Conservation (phyloP, 2,329 filamentous ascomycete species). For the Colletotrichum higginsianum region DNA sequence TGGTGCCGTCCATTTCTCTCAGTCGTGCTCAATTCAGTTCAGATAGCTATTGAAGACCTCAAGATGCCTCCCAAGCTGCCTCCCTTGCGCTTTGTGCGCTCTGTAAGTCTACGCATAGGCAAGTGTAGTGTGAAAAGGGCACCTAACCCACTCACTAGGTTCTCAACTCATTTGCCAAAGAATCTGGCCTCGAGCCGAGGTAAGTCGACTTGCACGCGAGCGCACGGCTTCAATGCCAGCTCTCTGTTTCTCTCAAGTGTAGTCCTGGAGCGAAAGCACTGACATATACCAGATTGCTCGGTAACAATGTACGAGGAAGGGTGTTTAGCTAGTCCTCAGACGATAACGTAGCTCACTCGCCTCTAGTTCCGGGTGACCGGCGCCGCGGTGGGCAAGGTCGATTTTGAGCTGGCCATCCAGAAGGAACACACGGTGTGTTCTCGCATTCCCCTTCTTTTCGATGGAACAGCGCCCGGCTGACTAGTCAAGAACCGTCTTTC, state of each 20-base stretch:
- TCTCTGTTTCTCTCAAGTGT: not conserved
- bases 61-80: slow-evolving; percentile 41
- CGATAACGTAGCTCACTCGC: not conserved
- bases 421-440: slow-evolving; percentile 79
- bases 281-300: slow-evolving; percentile 54
- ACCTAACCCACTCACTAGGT: slow-evolving; percentile 67
- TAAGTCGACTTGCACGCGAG: slow-evolving; percentile 56
- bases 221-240: not conserved
- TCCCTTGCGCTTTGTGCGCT: slow-evolving; percentile 60
- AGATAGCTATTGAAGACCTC: not conserved
- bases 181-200: slow-evolving; percentile 92
- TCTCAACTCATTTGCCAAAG: slow-evolving; percentile 86
- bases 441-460: not conserved
- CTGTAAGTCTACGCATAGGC: slow-evolving; percentile 61
- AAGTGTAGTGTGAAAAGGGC: not conserved
- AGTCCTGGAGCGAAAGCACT: not conserved
- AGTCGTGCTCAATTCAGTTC: not conserved
- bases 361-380: slow-evolving; percentile 76
- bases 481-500: slow-evolving; percentile 77
- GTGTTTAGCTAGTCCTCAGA: not conserved
- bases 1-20: not conserved
- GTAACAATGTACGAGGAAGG: slow-evolving; percentile 54
- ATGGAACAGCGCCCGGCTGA: not conserved
- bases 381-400: slow-evolving; percentile 76
- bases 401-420: slow-evolving; percentile 82